These are phyloP conservation scores for Geranium rotundifolium DNA, from an alignment of 345 rosid genomes.

Conservation along the genomic window DNA sequence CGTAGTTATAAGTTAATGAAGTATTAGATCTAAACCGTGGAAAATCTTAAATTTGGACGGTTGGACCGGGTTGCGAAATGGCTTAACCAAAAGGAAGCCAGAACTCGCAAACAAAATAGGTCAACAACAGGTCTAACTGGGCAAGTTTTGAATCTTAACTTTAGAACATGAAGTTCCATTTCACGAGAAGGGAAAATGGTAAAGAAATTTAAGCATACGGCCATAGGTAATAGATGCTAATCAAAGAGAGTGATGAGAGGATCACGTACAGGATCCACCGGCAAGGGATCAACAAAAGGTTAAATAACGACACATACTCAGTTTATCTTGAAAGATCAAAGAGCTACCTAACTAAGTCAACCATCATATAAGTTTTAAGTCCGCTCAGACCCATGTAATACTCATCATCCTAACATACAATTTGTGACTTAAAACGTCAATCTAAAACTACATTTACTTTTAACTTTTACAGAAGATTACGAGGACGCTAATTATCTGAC, in stretches of 20 bases:
- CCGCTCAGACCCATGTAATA: neutral
- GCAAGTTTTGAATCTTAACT: no score
- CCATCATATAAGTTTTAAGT: neutral
- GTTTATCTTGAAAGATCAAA: no score
- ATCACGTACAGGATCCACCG: no score
- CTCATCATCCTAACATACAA: neutral
- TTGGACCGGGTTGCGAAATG: neutral
- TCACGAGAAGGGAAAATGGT: no score
- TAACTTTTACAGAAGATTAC: neutral
- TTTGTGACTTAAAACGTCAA: neutral
- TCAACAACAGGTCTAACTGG: no score
- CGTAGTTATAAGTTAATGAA: neutral
- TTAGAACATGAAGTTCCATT: no score
- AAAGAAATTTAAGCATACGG: no score
- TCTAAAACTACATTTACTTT: neutral
- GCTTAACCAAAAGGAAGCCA: neutral
- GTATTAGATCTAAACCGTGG: neutral
- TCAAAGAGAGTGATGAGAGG: no score
- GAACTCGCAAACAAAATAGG: neutral
- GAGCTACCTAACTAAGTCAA: no score
- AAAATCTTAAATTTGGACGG: neutral
- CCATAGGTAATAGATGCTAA: no score
- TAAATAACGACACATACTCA: no score
- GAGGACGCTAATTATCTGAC: constrained; percentile 21
- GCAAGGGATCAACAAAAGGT: no score